Conservation (phyloP, 805 yeast species). For the Schwanniomyces vanrijiae region DNA sequence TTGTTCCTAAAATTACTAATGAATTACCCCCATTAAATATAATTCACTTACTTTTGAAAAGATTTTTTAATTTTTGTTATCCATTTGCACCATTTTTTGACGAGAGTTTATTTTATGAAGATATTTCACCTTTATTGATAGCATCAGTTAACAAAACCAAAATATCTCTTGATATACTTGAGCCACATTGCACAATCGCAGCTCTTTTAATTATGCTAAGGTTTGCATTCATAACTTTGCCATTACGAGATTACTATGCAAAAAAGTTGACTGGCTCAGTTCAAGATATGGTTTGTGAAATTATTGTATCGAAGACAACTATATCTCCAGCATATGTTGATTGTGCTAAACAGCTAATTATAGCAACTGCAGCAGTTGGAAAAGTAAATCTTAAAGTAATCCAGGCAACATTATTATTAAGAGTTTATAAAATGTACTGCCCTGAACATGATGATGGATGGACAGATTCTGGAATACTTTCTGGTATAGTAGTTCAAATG, state of each 20-base stretch:
- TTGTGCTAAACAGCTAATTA: constrained; percentile 1
- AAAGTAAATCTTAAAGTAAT: neutral
- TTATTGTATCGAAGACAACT: constrained; percentile 10
- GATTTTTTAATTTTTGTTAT: constrained; percentile 49
- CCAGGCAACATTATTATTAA: constrained; percentile 5
- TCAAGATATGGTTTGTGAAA: neutral
- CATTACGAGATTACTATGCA: constrained; percentile 8
- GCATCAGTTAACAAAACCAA: neutral
- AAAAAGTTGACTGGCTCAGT: neutral
- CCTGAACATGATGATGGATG: constrained; percentile 6
- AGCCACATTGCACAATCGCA: constrained; percentile 24
- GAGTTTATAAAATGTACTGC: constrained; percentile 4
- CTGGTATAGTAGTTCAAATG: constrained; percentile 3
- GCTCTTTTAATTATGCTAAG: constrained; percentile 39
- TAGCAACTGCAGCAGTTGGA: neutral
- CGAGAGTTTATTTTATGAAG: constrained; percentile 42
- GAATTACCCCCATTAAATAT: constrained; percentile 38
- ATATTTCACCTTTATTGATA: constrained; percentile 28
- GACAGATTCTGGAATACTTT: constrained; percentile 1
- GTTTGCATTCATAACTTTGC: constrained; percentile 40
- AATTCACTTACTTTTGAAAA: constrained; percentile 40
- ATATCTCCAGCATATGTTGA: neutral
- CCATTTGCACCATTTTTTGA: constrained; percentile 49
- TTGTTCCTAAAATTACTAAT: neutral
- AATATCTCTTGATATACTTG: neutral